Evolutionary conservation across 345 rosid species (phyloP).

Genomic region (Barbarea vulgaris): DNA sequence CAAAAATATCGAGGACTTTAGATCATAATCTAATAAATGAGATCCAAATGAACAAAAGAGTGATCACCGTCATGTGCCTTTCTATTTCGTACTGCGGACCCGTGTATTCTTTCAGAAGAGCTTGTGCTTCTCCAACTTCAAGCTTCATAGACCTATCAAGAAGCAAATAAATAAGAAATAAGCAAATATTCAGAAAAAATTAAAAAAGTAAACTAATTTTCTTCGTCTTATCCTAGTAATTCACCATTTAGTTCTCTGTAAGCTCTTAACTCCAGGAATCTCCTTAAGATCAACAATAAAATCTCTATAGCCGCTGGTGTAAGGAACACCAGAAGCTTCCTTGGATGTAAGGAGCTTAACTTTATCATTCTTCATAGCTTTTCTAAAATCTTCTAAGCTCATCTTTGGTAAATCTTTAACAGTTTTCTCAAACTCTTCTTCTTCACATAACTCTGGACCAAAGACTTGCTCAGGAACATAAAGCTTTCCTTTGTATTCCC

Average conservation of each 20-base stretch:
- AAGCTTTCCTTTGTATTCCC: constrained; percentile 84
- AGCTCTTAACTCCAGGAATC: constrained; percentile 78
- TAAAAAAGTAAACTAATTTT: neutral
- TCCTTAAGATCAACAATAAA: constrained; percentile 81
- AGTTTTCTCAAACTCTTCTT: constrained; percentile 66
- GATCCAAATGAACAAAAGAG: constrained; percentile 35
- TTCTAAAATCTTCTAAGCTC: constrained; percentile 73
- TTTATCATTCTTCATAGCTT: constrained; percentile 62
- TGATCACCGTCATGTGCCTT: constrained; percentile 69
- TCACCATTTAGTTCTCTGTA: constrained; percentile 92
- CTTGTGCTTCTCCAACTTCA: constrained; percentile 57
- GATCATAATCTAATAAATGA: constrained; percentile 21
- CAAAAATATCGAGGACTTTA: neutral
- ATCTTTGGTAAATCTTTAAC: constrained; percentile 68
- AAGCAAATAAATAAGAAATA: constrained; percentile 24
- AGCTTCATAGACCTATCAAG: constrained; percentile 75
- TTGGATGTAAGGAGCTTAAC: constrained; percentile 74
- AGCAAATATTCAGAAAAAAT: neutral
- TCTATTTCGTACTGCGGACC: constrained; percentile 78
- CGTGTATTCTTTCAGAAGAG: constrained; percentile 61
- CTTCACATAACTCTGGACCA: constrained; percentile 68
- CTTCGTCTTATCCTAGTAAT: neutral
- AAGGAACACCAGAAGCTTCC: constrained; percentile 45
- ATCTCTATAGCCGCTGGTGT: constrained; percentile 47
- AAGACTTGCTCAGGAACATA: constrained; percentile 91